Conservation (phyloP, 768 basidiomycete species). For the Gelatoporia subvermispora region DNA sequence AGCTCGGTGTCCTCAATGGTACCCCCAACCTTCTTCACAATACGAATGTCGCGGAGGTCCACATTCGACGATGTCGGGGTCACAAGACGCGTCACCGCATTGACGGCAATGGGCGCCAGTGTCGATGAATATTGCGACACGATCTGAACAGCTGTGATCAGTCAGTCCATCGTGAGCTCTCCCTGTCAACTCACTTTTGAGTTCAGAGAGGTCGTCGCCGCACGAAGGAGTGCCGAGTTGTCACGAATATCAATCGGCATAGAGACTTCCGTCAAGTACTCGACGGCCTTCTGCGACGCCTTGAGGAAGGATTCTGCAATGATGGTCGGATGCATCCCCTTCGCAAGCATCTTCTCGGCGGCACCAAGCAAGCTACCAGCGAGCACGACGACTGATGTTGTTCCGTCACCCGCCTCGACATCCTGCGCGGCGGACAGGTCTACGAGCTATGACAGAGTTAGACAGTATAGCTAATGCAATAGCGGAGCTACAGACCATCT, state of each 20-base stretch:
- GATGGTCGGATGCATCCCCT: constrained; percentile 97
- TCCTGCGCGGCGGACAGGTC: constrained; percentile 98
- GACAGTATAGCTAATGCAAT: background rate
- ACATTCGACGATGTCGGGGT: constrained; percentile 90
- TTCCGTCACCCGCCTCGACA: constrained; percentile 97
- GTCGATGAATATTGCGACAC: constrained; percentile 99
- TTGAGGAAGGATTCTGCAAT: constrained; percentile 94
- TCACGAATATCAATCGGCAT: constrained; percentile 90
- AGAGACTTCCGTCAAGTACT: constrained; percentile 89
- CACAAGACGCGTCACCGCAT: constrained; percentile 87
- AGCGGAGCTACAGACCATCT: constrained; percentile 65
- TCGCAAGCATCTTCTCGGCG: constrained; percentile 93
- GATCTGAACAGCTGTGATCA: constrained; percentile 48
- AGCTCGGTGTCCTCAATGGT: constrained; percentile 99
- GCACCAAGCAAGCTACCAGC: constrained; percentile 91
- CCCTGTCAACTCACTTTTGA: constrained; percentile 63
- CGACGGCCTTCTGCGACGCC: constrained; percentile 89
- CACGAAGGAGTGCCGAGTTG: constrained; percentile 77
- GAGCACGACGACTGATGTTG: constrained; percentile 94
- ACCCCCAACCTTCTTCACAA: constrained; percentile 98
- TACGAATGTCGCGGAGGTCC: constrained; percentile 90
- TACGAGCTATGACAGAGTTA: constrained; percentile 61
- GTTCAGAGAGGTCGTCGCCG: constrained; percentile 92
- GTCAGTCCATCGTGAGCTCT: background rate
- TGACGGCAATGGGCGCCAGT: constrained; percentile 97